Base-by-base conservation (phyloP, 352 stramenopile genomes). In the Globisporangium orthogonon region DNA sequence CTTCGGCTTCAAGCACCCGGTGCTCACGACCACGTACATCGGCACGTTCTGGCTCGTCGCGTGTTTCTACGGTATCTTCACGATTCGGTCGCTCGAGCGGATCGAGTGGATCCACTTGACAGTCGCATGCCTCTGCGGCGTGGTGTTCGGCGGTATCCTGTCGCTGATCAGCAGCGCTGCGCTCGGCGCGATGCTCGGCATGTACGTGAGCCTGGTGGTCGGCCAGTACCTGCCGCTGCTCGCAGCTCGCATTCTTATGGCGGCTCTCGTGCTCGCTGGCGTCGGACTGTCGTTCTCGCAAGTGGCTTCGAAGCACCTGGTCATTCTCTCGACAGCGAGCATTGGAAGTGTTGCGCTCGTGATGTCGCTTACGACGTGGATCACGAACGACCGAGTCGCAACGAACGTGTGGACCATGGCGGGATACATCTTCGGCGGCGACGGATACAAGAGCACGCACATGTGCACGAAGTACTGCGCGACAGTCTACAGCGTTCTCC, bases 281-380 rank as follows among this genome's bases (percentile, higher is more conserved):
- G 67, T 88, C 9, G 61, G 58, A 4, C 45, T 86, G 11, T 74
- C 73, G 35, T 77, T 73, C 50, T 57, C 69, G 0, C 69, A 63
- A 17, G 50, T 86, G 2, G 56, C 78, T 18, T 62, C 67, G 1
- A 87, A 91, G 60, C 71, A 88, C 52, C 49, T 91, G 48, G 62
- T 89, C 31, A 78, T 93, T 40, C 18, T 91, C 31, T 68, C 80
- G 39, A 94, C 81, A 4, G 74, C 83, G 18, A 74, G 76, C 55
- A 65, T 91, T 4, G 86, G 86, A 13, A 87, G 74, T 50, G 54
- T 85, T 39, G 69, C 68, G 14, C 70, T 95, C 45, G 56, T 90
- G 31, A 67, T 87, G 40, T 90, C 82, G n/a, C 58, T 89, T 31
- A 91, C 83, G n/a, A 53, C 84, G 7, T 94, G 79, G 77, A 63